Base-by-base conservation (phyloP, 257 asterid species). In the Solanum sitiens region DNA sequence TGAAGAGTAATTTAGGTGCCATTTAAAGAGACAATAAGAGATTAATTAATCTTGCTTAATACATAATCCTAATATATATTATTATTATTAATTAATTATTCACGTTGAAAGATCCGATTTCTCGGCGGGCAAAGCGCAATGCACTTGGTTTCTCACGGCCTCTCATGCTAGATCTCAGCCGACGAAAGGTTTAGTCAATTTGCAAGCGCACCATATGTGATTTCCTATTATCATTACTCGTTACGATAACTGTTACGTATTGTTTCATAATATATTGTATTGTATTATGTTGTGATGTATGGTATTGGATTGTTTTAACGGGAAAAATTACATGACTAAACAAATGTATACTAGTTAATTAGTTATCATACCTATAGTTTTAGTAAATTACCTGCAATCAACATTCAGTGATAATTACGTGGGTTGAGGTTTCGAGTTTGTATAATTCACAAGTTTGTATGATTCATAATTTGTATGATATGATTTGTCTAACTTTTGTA, bases 91-190 rank as follows among this genome's bases (percentile, higher is more conserved):
- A 16, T 44, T 18, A 18, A 56, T 56, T 27, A 32, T 23, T 44
- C 83, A 74, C 53, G 86, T 83, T 85, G 33, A 40, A 70, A 42
- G 88, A 87, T 72, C 90, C 11, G 72, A 59, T 59, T 25, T 87
- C 65, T 85, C 87, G 88, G 88, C 91, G 65, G 77, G 42, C 40
- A 80, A 77, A 45, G 25, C 80, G 91, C 42, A 25, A 30, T 32
- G 87, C 72, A 47, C 47, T 47, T 63, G 53, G 83, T 27, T 32
- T 71, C 76, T 63, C 53, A 53, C 86, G 35, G 77, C 59, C 61
- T 74, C 86, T 39, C 40, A 83, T 79, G 88, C 85, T 85, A 32
- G 88, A 89, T 89, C 91, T 71, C n/a, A 32, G 87, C 76, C 39
- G 74, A 61, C 87, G 50, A 11, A 3, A 7, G 11, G 11, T 84